Percentiles rank a stretch among this genome's conserved stretches.
phyloP scores from a whole-genome alignment of 2,329 filamentous ascomycete species.

The Nectriaceae sp. region DNA sequence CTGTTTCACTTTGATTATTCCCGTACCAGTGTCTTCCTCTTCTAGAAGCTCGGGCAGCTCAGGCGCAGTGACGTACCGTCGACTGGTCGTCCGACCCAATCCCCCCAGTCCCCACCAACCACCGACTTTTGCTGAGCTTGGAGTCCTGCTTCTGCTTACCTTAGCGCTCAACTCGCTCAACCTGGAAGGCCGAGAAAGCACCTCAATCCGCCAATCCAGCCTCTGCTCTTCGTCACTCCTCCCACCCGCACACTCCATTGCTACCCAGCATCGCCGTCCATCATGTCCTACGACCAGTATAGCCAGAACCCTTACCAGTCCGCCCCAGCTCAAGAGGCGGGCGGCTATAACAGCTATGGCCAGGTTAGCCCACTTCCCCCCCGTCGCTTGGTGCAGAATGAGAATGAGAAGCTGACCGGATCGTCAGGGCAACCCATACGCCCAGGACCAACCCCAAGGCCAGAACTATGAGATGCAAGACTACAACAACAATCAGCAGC shows the following conservation, averaged over 20 bases:
- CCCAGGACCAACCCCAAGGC: conserved; percentile 27
- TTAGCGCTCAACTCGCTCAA: conserved; percentile 1
- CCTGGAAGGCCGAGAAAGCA: not conserved
- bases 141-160: not conserved
- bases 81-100: conserved; percentile 9
- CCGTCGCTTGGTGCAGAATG: not conserved
- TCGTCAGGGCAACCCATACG: conserved; percentile 31
- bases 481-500: conserved; percentile 40
- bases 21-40: no score
- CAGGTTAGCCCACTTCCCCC: conserved; percentile 41
- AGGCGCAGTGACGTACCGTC: not conserved
- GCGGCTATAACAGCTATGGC: conserved; percentile 46
- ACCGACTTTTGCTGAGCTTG: conserved; percentile 3
- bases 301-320: conserved; percentile 66
- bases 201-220: conserved; percentile 2
- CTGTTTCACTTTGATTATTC: not conserved
- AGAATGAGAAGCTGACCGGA: not conserved
- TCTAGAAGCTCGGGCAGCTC: not conserved
- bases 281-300: conserved; percentile 65
- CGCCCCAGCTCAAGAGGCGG: conserved; percentile 49
- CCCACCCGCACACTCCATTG: conserved; percentile 18
- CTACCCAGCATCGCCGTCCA: conserved; percentile 25
- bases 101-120: conserved; percentile 11
- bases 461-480: conserved; percentile 57
- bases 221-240: conserved; percentile 14